phyloP scores from a whole-genome alignment of 2,329 filamentous ascomycete species.

The Meredithiella fracta region DNA sequence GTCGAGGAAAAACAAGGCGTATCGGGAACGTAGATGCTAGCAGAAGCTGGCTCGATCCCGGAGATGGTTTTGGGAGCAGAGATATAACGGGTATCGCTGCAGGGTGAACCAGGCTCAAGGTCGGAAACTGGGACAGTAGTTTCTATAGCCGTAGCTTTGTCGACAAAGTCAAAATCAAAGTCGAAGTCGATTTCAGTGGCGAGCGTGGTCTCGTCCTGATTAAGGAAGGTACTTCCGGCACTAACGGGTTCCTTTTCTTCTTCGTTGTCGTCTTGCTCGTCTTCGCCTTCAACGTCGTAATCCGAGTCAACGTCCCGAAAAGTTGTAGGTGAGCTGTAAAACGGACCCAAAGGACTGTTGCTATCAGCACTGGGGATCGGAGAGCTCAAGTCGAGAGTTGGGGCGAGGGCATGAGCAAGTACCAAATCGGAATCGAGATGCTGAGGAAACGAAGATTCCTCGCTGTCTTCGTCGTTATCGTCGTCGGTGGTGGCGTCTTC shows the following conservation, averaged over 20 bases:
- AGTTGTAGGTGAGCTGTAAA: neutral
- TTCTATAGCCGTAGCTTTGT: neutral
- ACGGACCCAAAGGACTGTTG: neutral
- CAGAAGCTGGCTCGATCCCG: neutral
- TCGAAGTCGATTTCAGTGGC: neutral
- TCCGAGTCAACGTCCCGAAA: neutral
- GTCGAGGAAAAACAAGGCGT: neutral
- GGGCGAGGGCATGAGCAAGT: constrained; percentile 1
- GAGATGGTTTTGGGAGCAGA: neutral
- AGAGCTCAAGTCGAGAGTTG: neutral
- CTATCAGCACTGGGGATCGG: neutral
- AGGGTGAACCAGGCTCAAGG: neutral
- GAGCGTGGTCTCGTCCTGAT: neutral
- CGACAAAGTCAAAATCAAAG: neutral
- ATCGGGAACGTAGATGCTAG: neutral
- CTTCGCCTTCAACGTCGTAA: neutral
- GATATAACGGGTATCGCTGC: neutral
- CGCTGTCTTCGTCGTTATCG: neutral
- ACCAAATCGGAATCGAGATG: constrained; percentile 3
- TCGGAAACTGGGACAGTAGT: neutral
- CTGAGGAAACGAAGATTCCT: neutral
- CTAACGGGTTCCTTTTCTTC: neutral
- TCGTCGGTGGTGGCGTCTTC: constrained; percentile 1
- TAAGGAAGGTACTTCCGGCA: neutral
- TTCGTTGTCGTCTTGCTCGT: neutral